A percentile compares a stretch with the other conserved stretches of the same genome.
phyloP scores from a whole-genome alignment of 352 stramenopile species.

The Pythium dissotocum region DNA sequence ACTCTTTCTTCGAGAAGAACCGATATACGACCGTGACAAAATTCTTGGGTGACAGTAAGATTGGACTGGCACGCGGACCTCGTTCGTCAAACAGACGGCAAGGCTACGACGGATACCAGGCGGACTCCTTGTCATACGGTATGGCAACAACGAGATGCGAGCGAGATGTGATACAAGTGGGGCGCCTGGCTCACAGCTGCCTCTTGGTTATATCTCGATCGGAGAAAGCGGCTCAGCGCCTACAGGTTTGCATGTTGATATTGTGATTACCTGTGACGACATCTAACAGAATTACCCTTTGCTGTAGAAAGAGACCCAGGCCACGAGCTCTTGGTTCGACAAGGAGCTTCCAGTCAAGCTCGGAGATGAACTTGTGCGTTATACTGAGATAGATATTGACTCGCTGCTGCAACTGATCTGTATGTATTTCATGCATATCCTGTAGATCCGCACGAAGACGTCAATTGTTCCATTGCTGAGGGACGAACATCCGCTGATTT shows the following conservation, averaged over 20 bases:
- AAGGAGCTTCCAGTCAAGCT: constrained; percentile 2
- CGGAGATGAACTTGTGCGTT: constrained; percentile 16
- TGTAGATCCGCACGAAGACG: constrained; percentile 12
- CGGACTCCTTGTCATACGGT: constrained; percentile 2
- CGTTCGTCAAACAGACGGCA: background rate
- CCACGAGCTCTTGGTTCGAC: background rate
- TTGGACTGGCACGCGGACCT: background rate
- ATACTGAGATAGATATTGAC: no score
- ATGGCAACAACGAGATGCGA: constrained; percentile 7
- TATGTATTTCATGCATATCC: background rate
- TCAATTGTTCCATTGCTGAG: constrained; percentile 17
- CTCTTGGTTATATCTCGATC: background rate
- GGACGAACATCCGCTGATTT: constrained; percentile 10
- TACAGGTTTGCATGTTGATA: background rate
- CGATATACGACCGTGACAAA: constrained; percentile 9
- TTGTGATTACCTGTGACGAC: background rate
- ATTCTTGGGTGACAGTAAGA: constrained; percentile 1
- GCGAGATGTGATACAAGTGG: constrained; percentile 20
- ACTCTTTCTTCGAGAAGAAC: constrained; percentile 8
- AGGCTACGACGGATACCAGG: no score
- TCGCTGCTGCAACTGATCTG: no score
- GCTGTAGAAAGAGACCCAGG: background rate
- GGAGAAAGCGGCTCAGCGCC: background rate
- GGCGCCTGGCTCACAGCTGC: constrained; percentile 9
- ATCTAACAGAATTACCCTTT: background rate